Conservation (phyloP, 352 stramenopile species). For the Phytophthora meadii region DNA sequence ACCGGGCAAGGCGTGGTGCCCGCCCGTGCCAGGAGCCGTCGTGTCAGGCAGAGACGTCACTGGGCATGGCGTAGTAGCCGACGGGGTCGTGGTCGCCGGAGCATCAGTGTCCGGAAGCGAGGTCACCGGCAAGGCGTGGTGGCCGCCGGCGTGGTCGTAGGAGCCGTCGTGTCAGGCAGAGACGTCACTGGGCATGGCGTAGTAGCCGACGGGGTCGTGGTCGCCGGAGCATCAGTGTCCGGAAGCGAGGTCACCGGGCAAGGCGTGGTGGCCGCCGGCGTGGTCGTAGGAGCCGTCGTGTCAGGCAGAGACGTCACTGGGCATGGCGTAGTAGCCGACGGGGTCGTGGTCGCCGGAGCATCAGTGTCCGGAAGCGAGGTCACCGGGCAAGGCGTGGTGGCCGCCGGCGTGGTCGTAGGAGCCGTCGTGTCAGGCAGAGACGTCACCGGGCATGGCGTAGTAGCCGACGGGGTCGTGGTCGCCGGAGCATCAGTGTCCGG, state of each 20-base stretch:
- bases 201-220: not conserved
- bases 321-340: slow-evolving; percentile 5
- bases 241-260: slow-evolving; percentile 20
- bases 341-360: not conserved
- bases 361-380: slow-evolving; percentile 14
- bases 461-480: not conserved
- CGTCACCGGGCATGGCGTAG: not conserved
- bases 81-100: not conserved
- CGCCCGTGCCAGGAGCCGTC: not conserved
- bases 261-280: not conserved
- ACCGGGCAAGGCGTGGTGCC: slow-evolving; percentile 11
- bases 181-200: not conserved
- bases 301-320: slow-evolving; percentile 6
- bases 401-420: not conserved
- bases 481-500: not conserved
- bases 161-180: not conserved
- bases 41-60: slow-evolving; percentile 16
- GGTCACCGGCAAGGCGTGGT: slow-evolving; percentile 1
- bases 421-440: slow-evolving; percentile 7
- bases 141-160: not conserved
- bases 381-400: slow-evolving; percentile 7
- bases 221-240: not conserved
- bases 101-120: not conserved
- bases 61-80: slow-evolving; percentile 4
- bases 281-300: not conserved